Base-by-base conservation (phyloP, 83 land plant genomes). In the Larix sibirica region DNA sequence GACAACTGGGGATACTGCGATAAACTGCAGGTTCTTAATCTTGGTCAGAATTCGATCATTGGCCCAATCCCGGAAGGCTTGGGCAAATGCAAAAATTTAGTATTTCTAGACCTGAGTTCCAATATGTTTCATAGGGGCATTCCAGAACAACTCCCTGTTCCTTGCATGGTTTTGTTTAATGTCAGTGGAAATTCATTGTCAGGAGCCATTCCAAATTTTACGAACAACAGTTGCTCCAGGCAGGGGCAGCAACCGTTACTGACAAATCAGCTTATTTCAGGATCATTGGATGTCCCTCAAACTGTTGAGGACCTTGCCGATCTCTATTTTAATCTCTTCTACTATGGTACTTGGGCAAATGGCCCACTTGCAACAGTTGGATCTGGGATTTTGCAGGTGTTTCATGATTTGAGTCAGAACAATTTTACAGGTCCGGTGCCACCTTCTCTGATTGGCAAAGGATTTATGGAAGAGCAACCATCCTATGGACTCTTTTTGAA, bases 101-200 rank as follows among this genome's bases (percentile, higher is more conserved):
- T 80, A 1, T 83, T 83, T n/a, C 71, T 91, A 18, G 93, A 91
- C 84, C 79, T 91, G 79, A 89, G 93, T 65, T 88, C 90, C 14
- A 91, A 91, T 71, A 50, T 6, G 63, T 62, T 91, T 82, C 18
- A 31, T 9, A 89, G 93, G 0, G 54, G 42, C 18, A 42, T 90
- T 12, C 88, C 92, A 4, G 70, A 77, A 14, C 77, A 88, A 56
- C 89, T 93, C 31, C 85, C 86, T 21, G 88, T 91, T 71, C 91
- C 90, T 74, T 93, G 94, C 81, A 91, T 92, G 95, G 84, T 80
- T 18, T 16, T 88, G 18, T 95, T 95, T 79, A 88, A 93, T 80
- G 81, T 93, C 64, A 91, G 97, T 79, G 79, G 85, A 54, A 92
- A 94, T 75, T 79, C 21, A 5, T 44, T 94, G 77, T 82, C 89